Evolutionary conservation across 2,329 filamentous ascomycete genomes (phyloP).

Genomic region (Phaeophleospora eucalypticola): DNA sequence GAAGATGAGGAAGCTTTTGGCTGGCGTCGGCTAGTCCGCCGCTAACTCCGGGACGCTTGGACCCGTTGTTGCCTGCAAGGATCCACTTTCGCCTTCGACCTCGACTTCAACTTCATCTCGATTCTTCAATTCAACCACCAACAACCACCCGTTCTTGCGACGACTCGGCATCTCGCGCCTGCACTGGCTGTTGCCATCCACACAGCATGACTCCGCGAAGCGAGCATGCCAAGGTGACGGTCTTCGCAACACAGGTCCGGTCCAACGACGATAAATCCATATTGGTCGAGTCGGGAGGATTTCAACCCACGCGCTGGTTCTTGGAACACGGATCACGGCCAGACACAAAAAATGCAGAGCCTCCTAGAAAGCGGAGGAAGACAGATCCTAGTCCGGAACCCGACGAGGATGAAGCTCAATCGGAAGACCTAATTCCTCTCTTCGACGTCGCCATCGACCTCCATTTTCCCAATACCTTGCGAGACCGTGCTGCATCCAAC

Average conservation of each 20-base stretch:
- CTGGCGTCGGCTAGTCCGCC: neutral
- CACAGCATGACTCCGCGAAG: constrained; percentile 17
- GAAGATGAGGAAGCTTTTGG: neutral
- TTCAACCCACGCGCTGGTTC: constrained; percentile 30
- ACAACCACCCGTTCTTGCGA: neutral
- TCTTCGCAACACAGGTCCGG: constrained; percentile 25
- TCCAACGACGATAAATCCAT: constrained; percentile 25
- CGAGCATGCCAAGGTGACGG: constrained; percentile 23
- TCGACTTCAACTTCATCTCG: neutral
- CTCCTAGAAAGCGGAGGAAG: constrained; percentile 25
- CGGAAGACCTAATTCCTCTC: constrained; percentile 21
- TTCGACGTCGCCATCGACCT: constrained; percentile 27
- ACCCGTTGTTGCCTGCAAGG: neutral
- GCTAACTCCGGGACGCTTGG: neutral
- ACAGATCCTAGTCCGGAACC: neutral
- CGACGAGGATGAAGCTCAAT: neutral
- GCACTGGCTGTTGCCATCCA: too few relatives aligned
- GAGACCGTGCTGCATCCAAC: constrained; percentile 4
- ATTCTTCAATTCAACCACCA: too few relatives aligned
- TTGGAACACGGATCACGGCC: constrained; percentile 20
- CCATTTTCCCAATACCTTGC: constrained; percentile 23
- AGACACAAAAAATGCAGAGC: constrained; percentile 13
- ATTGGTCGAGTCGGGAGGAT: constrained; percentile 31
- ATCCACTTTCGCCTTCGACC: neutral
- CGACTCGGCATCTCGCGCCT: neutral